Base-by-base conservation (phyloP, 805 yeast genomes). In the Danielia reshetovae region DNA sequence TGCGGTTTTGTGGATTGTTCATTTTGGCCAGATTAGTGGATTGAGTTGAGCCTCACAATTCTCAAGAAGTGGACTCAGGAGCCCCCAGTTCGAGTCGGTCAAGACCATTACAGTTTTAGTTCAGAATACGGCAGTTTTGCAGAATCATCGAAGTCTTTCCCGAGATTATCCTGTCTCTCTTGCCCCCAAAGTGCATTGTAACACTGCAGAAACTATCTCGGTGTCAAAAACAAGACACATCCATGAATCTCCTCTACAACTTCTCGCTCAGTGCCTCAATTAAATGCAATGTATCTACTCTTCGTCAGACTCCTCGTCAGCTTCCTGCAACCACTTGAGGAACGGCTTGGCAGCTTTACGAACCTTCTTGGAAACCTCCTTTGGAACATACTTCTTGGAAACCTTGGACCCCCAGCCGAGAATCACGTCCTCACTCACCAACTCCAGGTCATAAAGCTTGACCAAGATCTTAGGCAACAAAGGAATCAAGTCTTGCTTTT, bases 261-360 rank as follows among this genome's bases (percentile, higher is more conserved):
- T n/a, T 8, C 15, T 7, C 18, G 18, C 15, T 9, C 18, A 23
- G 24, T 27, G 11, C 18, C 22, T 24, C 14, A 24, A 12, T 17
- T 19, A 16, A 22, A 18, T 27, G 33, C 30, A 18, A 16, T 10
- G 19, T 29, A 19, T 25, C 19, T 71, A 77, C 46, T 79, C 86
- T 30, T 77, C 82, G 47, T 78, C 85, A 46, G 74, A 73, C 45
- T 81, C 90, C 58, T 79, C 82, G 49, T 87, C 96, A 41, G 98
- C 97, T 62, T 85, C 89, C 57, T 87, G 81, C 48, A 93, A 77
- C 98, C 98, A 93, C 48, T 83, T 79, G 45, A 93, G 69, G 67
- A 93, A 93, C 19, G 97, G 95, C 66, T 88, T 89, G 42, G 97
- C 97, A 29, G 96, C 93, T 65, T 81, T 85, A 65, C 96, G 85